Evolutionary conservation across 352 stramenopile species (phyloP).

Genomic region (Pythium grandisporangium): DNA sequence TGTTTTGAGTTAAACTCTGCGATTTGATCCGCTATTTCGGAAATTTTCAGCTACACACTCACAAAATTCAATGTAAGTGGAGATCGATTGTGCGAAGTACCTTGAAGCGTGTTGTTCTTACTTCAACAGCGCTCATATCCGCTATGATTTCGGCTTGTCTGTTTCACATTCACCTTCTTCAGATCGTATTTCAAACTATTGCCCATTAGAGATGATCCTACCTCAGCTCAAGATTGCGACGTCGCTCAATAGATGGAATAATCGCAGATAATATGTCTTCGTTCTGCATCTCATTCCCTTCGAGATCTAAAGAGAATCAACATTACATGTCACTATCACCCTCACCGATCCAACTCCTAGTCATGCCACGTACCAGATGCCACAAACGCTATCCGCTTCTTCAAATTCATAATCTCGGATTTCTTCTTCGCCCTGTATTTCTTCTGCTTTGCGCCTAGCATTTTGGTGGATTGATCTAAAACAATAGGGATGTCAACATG

Average conservation of each 20-base stretch:
- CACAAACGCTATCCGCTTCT: slow-evolving; percentile 14
- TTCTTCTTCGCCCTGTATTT: slow-evolving; percentile 15
- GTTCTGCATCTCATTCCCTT: slow-evolving; percentile 7
- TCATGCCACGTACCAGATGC: slow-evolving; percentile 1
- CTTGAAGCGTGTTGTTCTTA: not conserved
- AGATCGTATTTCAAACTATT: not conserved
- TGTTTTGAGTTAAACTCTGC: not conserved
- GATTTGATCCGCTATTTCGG: not conserved
- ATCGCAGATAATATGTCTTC: slow-evolving; percentile 14
- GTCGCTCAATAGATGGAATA: slow-evolving; percentile 7
- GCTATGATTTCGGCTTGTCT: slow-evolving; percentile 1
- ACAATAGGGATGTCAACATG: not conserved
- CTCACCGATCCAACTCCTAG: not conserved
- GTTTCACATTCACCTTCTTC: not conserved
- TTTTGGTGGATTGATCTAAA: slow-evolving; percentile 11
- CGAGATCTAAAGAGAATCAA: slow-evolving; percentile 8
- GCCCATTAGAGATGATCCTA: not conserved
- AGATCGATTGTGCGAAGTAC: not conserved
- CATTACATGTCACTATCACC: not conserved
- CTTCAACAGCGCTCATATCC: slow-evolving; percentile 1
- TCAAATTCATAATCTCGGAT: slow-evolving; percentile 11
- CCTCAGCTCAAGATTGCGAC: not conserved
- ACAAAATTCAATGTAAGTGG: not conserved
- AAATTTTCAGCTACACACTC: not conserved
- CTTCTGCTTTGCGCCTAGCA: slow-evolving; percentile 16